Evolutionary conservation across 1,284 basidiomycete species (phyloP), one percentile per base, ranked within the genome.

Genomic region (Peniophora sp.): DNA sequence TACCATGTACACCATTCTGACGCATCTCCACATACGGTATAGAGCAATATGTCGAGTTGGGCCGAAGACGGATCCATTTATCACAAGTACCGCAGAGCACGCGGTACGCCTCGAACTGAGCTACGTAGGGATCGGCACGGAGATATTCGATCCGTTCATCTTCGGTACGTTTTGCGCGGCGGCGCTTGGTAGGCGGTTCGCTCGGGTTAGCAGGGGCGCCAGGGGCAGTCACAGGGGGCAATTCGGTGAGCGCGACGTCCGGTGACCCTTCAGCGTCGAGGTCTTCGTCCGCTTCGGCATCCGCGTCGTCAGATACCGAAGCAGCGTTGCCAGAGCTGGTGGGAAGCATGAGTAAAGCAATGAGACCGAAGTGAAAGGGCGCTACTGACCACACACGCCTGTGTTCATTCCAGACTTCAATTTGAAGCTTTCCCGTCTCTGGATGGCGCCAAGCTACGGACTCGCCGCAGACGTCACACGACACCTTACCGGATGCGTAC

Each of bases 11-110:
- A n/a, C n/a, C n/a, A n/a, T n/a, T n/a, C n/a, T n/a, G n/a, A n/a
- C n/a, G n/a, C n/a, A n/a, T n/a, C n/a, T n/a, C n/a, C n/a, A n/a
- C n/a, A n/a, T n/a, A n/a, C n/a, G 86, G 86, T 52, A 89, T 88
- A n/a, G 81, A 83, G 63, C 86, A 89, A 59, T 87, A 89, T 0
- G 86, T 88, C 50, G 85, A 88, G 63, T 89, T 89, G 41, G 85
- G 85, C 14, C 86, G 74, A 17, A 89, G 70, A 34, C 86, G 76
- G 56, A 89, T 89, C 86, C 86, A 89, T 62, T 87, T 88, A 64
- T 87, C 79, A 65, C 86, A 89, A 3, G 76, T 79, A 36, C 78
- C 81, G 64, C 87, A 89, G 3, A 88, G 72, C 27, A 89, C 85
- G 19, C 84, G 76, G 61, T 88, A 89, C 0, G 86, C 77, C 65